Percentiles rank a stretch among this genome's conserved stretches.
phyloP scores from a whole-genome alignment of 768 basidiomycete species.

The Floccularia luteovirens region DNA sequence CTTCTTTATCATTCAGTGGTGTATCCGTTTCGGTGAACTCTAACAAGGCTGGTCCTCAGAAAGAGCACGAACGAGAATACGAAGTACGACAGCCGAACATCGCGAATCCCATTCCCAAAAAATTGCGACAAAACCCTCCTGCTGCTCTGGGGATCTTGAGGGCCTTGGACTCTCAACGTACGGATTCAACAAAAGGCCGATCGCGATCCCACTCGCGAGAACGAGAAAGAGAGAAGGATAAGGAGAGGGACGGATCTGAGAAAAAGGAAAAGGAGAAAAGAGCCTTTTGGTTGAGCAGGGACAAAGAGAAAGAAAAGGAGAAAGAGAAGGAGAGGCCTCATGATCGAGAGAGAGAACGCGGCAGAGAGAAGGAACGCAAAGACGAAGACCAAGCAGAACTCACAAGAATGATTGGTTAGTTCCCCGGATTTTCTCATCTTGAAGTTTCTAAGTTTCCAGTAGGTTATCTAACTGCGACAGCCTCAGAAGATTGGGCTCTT shows the following conservation, averaged over 20 bases:
- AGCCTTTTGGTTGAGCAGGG: constrained; percentile 46
- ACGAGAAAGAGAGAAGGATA: constrained; percentile 23
- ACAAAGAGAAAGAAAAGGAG: constrained; percentile 21
- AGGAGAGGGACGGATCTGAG: constrained; percentile 12
- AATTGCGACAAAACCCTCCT: constrained; percentile 18
- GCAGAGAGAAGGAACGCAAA: constrained; percentile 23
- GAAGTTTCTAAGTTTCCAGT: background rate
- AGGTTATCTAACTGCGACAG: constrained; percentile 73
- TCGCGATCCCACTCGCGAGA: constrained; percentile 23
- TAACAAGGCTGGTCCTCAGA: constrained; percentile 5
- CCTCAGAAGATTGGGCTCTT: constrained; percentile 76
- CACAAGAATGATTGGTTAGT: constrained; percentile 65
- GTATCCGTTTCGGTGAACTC: constrained; percentile 11
- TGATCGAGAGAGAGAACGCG: constrained; percentile 24
- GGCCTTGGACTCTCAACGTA: constrained; percentile 49
- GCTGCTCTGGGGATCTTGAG: constrained; percentile 49
- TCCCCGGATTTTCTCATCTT: constrained; percentile 1
- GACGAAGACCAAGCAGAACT: constrained; percentile 49
- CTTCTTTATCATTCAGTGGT: constrained; percentile 34
- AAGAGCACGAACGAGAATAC: constrained; percentile 14
- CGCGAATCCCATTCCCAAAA: constrained; percentile 2
- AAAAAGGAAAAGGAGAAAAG: constrained; percentile 44
- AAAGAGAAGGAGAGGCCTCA: constrained; percentile 26
- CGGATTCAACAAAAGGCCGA: constrained; percentile 16
- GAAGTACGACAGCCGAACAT: background rate